These are phyloP conservation scores for Cladosporium sp. DNA, from an alignment of 2,329 filamentous ascomycete genomes.

Conservation along the genomic window DNA sequence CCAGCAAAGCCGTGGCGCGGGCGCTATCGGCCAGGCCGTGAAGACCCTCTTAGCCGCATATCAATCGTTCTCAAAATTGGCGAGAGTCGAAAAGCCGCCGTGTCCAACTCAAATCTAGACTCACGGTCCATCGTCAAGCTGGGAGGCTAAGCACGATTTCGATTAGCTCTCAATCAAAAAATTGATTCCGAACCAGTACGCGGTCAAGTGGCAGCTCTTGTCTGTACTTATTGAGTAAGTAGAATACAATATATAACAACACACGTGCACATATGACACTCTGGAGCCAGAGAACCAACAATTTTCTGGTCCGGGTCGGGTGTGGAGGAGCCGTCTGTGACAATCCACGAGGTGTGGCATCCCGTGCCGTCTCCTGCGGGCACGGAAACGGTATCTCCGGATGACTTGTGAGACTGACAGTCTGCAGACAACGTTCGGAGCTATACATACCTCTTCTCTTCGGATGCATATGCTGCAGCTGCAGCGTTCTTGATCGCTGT, in stretches of 20 bases:
- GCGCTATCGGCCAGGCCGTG: slow-evolving; percentile 10
- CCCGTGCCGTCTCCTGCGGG: neutral
- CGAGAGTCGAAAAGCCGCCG: neutral
- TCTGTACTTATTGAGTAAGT: too few relatives aligned
- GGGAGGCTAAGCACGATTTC: too few relatives aligned
- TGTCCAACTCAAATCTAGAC: too few relatives aligned
- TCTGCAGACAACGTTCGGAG: too few relatives aligned
- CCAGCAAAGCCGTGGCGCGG: slow-evolving; percentile 1
- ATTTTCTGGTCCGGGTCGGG: neutral
- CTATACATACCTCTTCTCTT: too few relatives aligned
- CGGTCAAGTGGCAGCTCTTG: too few relatives aligned
- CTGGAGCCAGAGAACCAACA: neutral
- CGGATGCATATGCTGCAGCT: neutral
- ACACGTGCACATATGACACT: neutral
- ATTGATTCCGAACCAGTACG: too few relatives aligned
- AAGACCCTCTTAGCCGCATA: slow-evolving; percentile 11
- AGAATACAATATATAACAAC: neutral
- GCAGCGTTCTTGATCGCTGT: neutral
- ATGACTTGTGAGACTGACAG: too few relatives aligned
- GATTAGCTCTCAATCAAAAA: too few relatives aligned
- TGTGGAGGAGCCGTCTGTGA: neutral
- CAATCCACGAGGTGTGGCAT: neutral
- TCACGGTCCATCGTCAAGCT: too few relatives aligned
- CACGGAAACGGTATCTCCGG: neutral
- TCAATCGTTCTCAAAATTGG: neutral